Evolutionary conservation across 2,329 filamentous ascomycete species (phyloP).

Genomic region (Cordyceps farinosa): DNA sequence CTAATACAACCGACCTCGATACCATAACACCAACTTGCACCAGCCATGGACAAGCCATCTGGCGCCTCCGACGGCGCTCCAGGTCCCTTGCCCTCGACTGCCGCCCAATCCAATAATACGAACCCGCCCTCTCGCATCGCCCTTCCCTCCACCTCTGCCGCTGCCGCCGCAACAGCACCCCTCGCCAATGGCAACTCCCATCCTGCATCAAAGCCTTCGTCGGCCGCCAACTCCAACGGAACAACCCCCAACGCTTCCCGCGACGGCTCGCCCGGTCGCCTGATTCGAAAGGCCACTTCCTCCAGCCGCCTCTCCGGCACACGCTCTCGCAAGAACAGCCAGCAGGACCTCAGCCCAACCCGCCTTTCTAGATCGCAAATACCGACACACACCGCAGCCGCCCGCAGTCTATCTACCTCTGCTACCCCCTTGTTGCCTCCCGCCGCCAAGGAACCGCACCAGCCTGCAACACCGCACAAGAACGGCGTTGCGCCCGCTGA

Average conservation of each 20-base stretch:
- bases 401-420: conserved; percentile 65
- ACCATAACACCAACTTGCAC: conserved; percentile 23
- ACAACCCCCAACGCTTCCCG: conserved; percentile 40
- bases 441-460: conserved; percentile 54
- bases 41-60: conserved; percentile 36
- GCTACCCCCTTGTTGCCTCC: conserved; percentile 65
- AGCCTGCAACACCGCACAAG: conserved; percentile 66
- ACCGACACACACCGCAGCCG: conserved; percentile 59
- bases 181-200: not conserved
- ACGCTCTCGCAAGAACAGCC: conserved; percentile 63
- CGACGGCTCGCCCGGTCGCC: conserved; percentile 47
- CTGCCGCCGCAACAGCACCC: not conserved
- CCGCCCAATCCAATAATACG: conserved; percentile 22
- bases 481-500: conserved; percentile 44
- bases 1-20: conserved; percentile 27
- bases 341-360: conserved; percentile 60
- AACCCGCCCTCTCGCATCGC: conserved; percentile 19
- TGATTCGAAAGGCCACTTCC: conserved; percentile 34
- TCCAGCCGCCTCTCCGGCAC: conserved; percentile 36
- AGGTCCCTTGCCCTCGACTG: conserved; percentile 22
- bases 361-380: conserved; percentile 49
- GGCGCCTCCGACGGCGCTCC: conserved; percentile 27
- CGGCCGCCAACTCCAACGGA: conserved; percentile 34
- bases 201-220: conserved; percentile 25
- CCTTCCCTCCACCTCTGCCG: conserved; percentile 1